Evolutionary conservation across 148 eudicot genomes (phyloP), one percentile per base, ranked within the genome.

Genomic region (Euryodendron excelsum): DNA sequence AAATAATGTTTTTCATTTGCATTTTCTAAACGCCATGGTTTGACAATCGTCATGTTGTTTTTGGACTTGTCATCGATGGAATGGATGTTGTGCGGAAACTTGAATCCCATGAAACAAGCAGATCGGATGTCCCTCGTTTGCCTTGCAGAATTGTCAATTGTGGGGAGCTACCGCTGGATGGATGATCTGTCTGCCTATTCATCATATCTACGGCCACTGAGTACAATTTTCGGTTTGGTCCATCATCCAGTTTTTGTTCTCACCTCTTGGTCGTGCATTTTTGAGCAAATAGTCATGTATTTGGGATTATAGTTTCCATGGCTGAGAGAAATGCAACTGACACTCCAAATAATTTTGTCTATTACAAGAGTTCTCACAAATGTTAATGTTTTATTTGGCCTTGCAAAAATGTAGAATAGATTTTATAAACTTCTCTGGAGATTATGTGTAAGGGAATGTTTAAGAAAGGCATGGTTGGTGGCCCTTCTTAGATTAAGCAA

Each of bases 1-100:
- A 48, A 77, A 33, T 68, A 77, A 78, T 78, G 52, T 41, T 60
- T 31, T 69, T 78, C 0, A 20, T 52, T 69, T 69, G 44, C 4
- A 44, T 60, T 68, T 73, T 78, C 69, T 72, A 87, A 84, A 87
- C 89, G 60, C 87, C 87, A 25, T 87, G 92, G 92, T 69, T 89
- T 72, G 89, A 89, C 53, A 80, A 80, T 5, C 84, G 81, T 36
- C 90, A 90, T 76, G 93, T 90, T 56, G 93, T 90, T 36, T 90
- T 90, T 61, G 93, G 93, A 25, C 84, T 82, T 18, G 93, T 90
- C 48, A 74, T 90, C n/a, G 89, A 85, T 9, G 91, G 91, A 30
- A 63, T 85, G 88, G 91, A 90, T 66, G 87, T 90, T 67, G 80
- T 90, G 14, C 34, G 72, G 73, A 80, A 44, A 50, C 86, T 87